Conservation (phyloP, 305 asterid species). For the Plantago lanceolata region DNA sequence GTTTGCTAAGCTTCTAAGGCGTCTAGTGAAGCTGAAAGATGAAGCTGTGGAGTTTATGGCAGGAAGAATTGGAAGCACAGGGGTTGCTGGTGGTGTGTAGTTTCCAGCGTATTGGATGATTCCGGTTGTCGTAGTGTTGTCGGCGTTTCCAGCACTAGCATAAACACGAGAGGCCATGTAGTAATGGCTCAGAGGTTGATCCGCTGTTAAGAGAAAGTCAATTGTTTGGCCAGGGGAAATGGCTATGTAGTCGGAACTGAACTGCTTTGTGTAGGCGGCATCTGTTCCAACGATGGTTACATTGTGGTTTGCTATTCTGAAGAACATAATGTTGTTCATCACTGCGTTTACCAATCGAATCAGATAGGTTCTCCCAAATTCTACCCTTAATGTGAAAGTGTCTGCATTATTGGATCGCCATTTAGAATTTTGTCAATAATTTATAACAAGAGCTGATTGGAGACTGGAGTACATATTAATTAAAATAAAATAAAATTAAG, state of each 20-base stretch:
- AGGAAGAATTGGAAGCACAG: conserved; percentile 24
- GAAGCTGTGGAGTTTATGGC: conserved; percentile 19
- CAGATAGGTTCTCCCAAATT: conserved; percentile 32
- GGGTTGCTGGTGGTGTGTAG: conserved; percentile 23
- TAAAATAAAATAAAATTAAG: too few relatives aligned
- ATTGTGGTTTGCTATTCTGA: conserved; percentile 36
- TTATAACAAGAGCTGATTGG: too few relatives aligned
- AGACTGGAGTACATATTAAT: too few relatives aligned
- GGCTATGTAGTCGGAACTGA: conserved; percentile 25
- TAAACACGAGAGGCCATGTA: conserved; percentile 43
- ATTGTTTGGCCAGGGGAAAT: conserved; percentile 48
- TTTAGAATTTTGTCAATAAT: too few relatives aligned
- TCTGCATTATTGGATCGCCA: too few relatives aligned
- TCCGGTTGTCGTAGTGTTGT: conserved; percentile 38
- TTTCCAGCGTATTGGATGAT: conserved; percentile 32
- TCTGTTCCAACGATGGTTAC: conserved; percentile 41
- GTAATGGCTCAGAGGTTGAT: conserved; percentile 30
- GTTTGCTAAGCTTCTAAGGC: conserved; percentile 15
- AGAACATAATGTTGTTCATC: conserved; percentile 49
- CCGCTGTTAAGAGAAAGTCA: conserved; percentile 34
- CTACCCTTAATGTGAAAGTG: conserved; percentile 31
- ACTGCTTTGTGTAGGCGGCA: conserved; percentile 39
- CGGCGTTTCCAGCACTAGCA: conserved; percentile 24
- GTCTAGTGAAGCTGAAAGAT: conserved; percentile 18
- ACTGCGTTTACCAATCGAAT: conserved; percentile 40